Evolutionary conservation across 2,329 filamentous ascomycete genomes (phyloP).

Genomic region (Cladobotryum mycophilum): DNA sequence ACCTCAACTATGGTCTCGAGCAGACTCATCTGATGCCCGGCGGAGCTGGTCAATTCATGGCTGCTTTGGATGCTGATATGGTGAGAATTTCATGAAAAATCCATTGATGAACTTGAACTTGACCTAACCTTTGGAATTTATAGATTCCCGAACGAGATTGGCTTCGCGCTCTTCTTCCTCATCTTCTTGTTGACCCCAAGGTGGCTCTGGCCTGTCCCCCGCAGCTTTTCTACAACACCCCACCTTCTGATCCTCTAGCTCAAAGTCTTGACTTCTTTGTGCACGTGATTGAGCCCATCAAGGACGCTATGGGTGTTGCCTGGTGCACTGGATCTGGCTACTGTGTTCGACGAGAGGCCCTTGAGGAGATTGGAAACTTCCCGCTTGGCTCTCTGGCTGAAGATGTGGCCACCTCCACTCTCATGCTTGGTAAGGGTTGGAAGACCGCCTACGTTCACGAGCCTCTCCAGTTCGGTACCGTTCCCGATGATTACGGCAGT

Average conservation of each 20-base stretch:
- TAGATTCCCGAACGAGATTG: conserved; percentile 55
- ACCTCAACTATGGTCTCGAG: conserved; percentile 55
- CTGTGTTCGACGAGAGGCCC: conserved; percentile 50
- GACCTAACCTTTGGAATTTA: not conserved
- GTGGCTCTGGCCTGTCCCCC: conserved; percentile 55
- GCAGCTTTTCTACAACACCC: conserved; percentile 59
- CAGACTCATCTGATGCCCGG: conserved; percentile 44
- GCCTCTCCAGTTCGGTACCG: conserved; percentile 52
- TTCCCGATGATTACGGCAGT: conserved; percentile 49
- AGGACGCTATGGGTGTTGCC: conserved; percentile 48
- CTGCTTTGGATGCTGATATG: conserved; percentile 63
- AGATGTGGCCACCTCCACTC: conserved; percentile 52
- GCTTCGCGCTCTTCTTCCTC: conserved; percentile 54
- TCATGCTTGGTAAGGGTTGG: conserved; percentile 56
- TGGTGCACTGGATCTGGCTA: conserved; percentile 62
- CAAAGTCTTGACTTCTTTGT: conserved; percentile 55
- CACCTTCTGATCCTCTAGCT: conserved; percentile 49
- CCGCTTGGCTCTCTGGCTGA: conserved; percentile 54
- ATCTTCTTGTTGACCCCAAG: conserved; percentile 50
- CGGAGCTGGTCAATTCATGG: conserved; percentile 52
- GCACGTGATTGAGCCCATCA: conserved; percentile 45
- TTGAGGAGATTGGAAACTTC: conserved; percentile 57
- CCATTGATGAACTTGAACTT: not conserved
- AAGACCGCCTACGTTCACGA: conserved; percentile 55
- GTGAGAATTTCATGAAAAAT: conserved; percentile 21